A percentile compares a stretch with the other conserved stretches of the same genome.
Evolutionary conservation across 495 filamentous ascomycete species (phyloP).

Genomic region (Alectoria sarmentosa): DNA sequence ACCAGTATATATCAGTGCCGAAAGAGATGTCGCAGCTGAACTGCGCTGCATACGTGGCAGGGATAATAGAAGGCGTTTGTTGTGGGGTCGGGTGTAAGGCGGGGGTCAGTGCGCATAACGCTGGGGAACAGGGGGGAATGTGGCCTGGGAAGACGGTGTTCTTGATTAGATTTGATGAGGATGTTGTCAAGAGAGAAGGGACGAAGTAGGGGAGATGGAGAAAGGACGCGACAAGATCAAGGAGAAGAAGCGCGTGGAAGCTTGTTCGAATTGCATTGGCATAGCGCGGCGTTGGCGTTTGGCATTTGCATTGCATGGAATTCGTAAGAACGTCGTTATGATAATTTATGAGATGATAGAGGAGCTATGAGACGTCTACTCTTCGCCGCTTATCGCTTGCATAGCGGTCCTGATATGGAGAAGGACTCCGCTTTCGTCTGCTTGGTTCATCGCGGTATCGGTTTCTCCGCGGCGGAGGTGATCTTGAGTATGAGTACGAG

Average conservation of each 20-base stretch:
- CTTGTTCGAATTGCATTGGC: background rate
- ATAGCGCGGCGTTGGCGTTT: conserved; percentile 17
- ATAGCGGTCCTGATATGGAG: conserved; percentile 51
- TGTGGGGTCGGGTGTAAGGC: conserved; percentile 86
- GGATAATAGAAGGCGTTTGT: conserved; percentile 91
- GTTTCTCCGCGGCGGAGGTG: conserved; percentile 33
- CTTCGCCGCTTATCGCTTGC: conserved; percentile 60
- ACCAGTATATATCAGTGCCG: conserved; percentile 85
- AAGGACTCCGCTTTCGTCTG: conserved; percentile 58
- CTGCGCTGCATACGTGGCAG: conserved; percentile 91
- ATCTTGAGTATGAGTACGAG: conserved; percentile 29
- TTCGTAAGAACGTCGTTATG: conserved; percentile 1
- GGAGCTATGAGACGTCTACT: conserved; percentile 36
- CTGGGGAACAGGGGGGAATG: conserved; percentile 68
- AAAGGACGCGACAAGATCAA: background rate
- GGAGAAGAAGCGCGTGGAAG: background rate
- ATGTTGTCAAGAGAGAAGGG: conserved; percentile 87
- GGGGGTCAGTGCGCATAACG: conserved; percentile 86
- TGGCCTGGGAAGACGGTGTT: conserved; percentile 96
- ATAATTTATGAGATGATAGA: background rate
- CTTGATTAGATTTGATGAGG: conserved; percentile 79
- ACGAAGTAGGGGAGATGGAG: conserved; percentile 22
- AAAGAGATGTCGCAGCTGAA: conserved; percentile 94
- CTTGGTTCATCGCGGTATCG: conserved; percentile 46
- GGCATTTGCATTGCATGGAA: conserved; percentile 10